Evolutionary conservation across 2,329 filamentous ascomycete genomes (phyloP).

Genomic region (Ophiostoma tasmaniense): DNA sequence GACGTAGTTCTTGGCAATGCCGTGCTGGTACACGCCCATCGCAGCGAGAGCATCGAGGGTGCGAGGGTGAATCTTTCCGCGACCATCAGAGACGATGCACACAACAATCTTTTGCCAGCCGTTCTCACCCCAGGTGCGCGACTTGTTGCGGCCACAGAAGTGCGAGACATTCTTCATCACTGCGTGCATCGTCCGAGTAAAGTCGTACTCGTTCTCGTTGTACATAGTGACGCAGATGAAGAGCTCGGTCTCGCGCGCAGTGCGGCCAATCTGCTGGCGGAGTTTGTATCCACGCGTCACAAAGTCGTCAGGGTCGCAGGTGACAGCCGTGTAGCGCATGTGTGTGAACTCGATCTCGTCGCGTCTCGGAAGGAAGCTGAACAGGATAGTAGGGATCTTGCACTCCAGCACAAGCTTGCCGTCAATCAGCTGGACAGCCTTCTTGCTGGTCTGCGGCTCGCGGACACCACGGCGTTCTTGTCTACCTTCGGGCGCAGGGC

Average conservation of each 20-base stretch:
- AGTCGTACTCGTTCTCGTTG: conserved; percentile 95
- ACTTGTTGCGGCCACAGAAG: conserved; percentile 87
- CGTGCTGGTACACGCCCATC: conserved; percentile 96
- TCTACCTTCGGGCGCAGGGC: conserved; percentile 74
- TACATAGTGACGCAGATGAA: conserved; percentile 99
- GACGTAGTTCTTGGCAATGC: conserved; percentile 97
- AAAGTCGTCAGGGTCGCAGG: conserved; percentile 85
- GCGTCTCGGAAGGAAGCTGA: conserved; percentile 88
- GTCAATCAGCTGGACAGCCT: conserved; percentile 93
- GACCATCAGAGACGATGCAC: conserved; percentile 89
- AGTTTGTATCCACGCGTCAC: conserved; percentile 87
- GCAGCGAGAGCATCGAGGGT: conserved; percentile 91
- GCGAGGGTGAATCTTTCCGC: conserved; percentile 79
- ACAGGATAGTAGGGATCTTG: conserved; percentile 96
- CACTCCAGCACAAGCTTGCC: conserved; percentile 96
- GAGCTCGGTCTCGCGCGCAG: conserved; percentile 83
- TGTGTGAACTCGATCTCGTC: conserved; percentile 95
- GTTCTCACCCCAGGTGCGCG: conserved; percentile 89
- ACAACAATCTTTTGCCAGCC: conserved; percentile 99
- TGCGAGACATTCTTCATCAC: conserved; percentile 98
- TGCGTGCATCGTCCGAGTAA: conserved; percentile 96
- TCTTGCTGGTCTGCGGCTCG: conserved; percentile 78
- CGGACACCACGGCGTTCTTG: conserved; percentile 83
- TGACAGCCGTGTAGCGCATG: conserved; percentile 90
- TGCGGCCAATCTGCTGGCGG: conserved; percentile 84